Base-by-base conservation (phyloP, 1,284 basidiomycete genomes). In the Pseudozyma sp. region DNA sequence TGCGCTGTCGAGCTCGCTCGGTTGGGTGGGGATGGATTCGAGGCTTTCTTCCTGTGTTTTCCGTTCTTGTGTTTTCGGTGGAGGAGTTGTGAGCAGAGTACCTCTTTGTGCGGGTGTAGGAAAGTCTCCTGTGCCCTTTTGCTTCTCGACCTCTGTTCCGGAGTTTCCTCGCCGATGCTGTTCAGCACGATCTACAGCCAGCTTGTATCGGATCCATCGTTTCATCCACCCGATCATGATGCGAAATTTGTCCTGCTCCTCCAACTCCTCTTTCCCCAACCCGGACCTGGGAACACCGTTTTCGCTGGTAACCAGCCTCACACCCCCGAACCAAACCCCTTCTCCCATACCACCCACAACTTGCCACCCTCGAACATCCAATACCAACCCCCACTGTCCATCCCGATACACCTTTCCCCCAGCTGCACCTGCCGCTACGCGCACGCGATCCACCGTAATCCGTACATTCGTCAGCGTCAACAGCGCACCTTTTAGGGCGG, bases 71-170 rank as follows among this genome's bases (percentile, higher is more conserved):
- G 53, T 7, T 17, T 24, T 24, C 4, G 30, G 7, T 4, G 43
- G 29, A 9, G 29, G 53, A 17, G n/a, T 58, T 42, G 42, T 52
- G 13, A 43, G 39, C 16, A 30, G 29, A 16, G 47, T 50, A 5
- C 46, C 33, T 29, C 57, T n/a, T 33, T 68, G 66, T 29, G 62
- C 68, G 43, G 68, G 68, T 17, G 68, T 71, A 3, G 68, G 67
- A 8, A 69, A 31, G 3, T 46, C 44, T 24, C 13, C 24, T 2
- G 8, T 7, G 17, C 16, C 46, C 35, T 11, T 37, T 43, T 10
- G 1, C 14, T 13, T 5, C 17, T 10, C 8, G 29, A 5, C 14
- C 31, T 4, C 16, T 33, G 5, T 34, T 33, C 37, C 42, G 56
- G n/a, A 56, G 39, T 19, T 29, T 14, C 30, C 53, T 16, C 1